phyloP scores from a whole-genome alignment of 2,329 filamentous ascomycete genomes.

The Coniochaeta pulveracea region DNA sequence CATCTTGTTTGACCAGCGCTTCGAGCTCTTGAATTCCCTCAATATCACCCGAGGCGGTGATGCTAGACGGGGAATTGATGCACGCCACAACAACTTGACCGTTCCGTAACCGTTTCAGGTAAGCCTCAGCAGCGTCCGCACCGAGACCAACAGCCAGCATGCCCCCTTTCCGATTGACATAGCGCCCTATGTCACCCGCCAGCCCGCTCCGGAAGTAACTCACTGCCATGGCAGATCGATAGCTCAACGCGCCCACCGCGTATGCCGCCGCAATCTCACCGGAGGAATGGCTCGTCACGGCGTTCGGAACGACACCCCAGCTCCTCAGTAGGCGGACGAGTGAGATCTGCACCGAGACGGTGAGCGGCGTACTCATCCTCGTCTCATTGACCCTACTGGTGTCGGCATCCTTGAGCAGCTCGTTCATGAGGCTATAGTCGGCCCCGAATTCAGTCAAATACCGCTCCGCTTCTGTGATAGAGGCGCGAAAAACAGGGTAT shows the following conservation, averaged over 20 bases:
- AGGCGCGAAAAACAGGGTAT: constrained; percentile 9
- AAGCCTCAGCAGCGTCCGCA: not conserved
- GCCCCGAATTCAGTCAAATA: constrained; percentile 10
- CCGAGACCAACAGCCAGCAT: constrained; percentile 13
- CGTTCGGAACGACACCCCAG: constrained; percentile 12
- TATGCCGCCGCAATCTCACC: constrained; percentile 26
- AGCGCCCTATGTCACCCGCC: not conserved
- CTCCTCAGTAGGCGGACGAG: constrained; percentile 23
- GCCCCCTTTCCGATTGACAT: constrained; percentile 7
- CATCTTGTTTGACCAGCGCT: constrained; percentile 7
- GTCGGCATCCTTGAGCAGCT: constrained; percentile 9
- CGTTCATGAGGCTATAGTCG: constrained; percentile 14
- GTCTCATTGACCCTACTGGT: constrained; percentile 13
- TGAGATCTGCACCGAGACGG: constrained; percentile 28
- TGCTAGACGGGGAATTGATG: constrained; percentile 17
- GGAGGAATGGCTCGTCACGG: not conserved
- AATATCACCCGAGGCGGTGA: constrained; percentile 17
- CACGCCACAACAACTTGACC: constrained; percentile 14
- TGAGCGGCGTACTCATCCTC: constrained; percentile 21
- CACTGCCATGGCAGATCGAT: constrained; percentile 10
- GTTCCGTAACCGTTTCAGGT: constrained; percentile 1
- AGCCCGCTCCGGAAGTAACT: constrained; percentile 13
- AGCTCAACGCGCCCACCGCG: constrained; percentile 17
- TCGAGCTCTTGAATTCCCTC: constrained; percentile 11
- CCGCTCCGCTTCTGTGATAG: constrained; percentile 10